phyloP scores from a whole-genome alignment of 495 filamentous ascomycete genomes.

The Hypoxylon lienhwacheense region DNA sequence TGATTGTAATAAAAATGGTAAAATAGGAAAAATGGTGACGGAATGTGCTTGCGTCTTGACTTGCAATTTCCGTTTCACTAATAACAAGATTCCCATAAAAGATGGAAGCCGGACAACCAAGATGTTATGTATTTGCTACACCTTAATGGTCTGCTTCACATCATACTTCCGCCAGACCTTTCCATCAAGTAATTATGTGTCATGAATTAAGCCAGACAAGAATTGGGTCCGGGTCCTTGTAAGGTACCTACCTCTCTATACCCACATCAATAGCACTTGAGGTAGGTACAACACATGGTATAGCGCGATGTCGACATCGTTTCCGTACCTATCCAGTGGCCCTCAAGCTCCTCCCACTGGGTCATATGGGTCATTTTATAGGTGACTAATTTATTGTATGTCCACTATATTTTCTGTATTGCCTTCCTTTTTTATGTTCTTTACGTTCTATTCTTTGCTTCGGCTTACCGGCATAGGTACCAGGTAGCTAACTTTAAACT shows the following conservation, averaged over 20 bases:
- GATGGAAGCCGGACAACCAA: constrained; percentile 22
- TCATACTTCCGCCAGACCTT: constrained; percentile 37
- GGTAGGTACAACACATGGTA: too few species aligned
- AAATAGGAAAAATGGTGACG: too few species aligned
- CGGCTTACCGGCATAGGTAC: constrained; percentile 1
- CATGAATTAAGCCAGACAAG: constrained; percentile 39
- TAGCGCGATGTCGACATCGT: constrained; percentile 13
- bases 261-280: too few species aligned
- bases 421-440: background rate
- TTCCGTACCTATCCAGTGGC: too few species aligned
- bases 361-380: constrained; percentile 7
- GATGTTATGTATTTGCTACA: constrained; percentile 31
- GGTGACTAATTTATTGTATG: constrained; percentile 26
- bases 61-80: constrained; percentile 20
- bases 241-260: too few species aligned
- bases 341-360: constrained; percentile 26
- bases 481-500: background rate
- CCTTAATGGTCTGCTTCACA: constrained; percentile 27
- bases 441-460: background rate
- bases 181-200: constrained; percentile 59
- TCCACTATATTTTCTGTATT: constrained; percentile 1
- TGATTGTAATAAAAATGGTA: background rate
- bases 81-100: constrained; percentile 25
- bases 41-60: constrained; percentile 23
- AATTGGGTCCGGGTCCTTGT: constrained; percentile 17